Evolutionary conservation across 1,284 basidiomycete species (phyloP).

Genomic region (Boletus semigastroideus): DNA sequence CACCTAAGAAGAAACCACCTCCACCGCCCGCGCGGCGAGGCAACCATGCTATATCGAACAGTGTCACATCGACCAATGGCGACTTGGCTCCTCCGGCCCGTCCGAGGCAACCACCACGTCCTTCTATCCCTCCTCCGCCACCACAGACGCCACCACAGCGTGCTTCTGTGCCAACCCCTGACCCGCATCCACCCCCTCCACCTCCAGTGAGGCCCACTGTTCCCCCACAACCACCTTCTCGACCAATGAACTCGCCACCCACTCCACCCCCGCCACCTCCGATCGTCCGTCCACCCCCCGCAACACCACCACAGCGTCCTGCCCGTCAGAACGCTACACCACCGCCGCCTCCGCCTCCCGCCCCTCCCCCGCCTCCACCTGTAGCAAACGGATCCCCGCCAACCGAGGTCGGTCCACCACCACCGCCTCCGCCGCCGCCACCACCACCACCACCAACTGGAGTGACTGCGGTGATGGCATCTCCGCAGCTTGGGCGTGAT

Average conservation of each 20-base stretch:
- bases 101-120: slow-evolving; percentile 29
- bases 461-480: slow-evolving; percentile 32
- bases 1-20: slow-evolving; percentile 55
- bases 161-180: slow-evolving; percentile 31
- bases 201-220: slow-evolving; percentile 30
- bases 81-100: slow-evolving; percentile 26
- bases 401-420: too few species aligned
- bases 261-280: slow-evolving; percentile 38
- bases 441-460: slow-evolving; percentile 37
- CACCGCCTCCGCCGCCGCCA: too few species aligned
- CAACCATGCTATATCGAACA: slow-evolving; percentile 36
- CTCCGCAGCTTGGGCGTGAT: slow-evolving; percentile 48
- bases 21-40: slow-evolving; percentile 52
- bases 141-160: slow-evolving; percentile 32
- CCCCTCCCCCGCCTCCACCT: slow-evolving; percentile 13
- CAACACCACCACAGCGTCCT: slow-evolving; percentile 38
- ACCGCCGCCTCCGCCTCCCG: slow-evolving; percentile 24
- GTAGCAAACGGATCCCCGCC: too few species aligned
- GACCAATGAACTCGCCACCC: slow-evolving; percentile 29
- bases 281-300: slow-evolving; percentile 34
- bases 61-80: slow-evolving; percentile 32
- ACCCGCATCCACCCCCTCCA: slow-evolving; percentile 22
- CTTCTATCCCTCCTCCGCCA: slow-evolving; percentile 29
- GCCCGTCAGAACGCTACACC: slow-evolving; percentile 34
- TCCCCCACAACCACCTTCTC: slow-evolving; percentile 33